Percentiles rank a stretch among this genome's conserved stretches.
phyloP scores from a whole-genome alignment of 2,329 filamentous ascomycete species.

The Ophiostoma montium region DNA sequence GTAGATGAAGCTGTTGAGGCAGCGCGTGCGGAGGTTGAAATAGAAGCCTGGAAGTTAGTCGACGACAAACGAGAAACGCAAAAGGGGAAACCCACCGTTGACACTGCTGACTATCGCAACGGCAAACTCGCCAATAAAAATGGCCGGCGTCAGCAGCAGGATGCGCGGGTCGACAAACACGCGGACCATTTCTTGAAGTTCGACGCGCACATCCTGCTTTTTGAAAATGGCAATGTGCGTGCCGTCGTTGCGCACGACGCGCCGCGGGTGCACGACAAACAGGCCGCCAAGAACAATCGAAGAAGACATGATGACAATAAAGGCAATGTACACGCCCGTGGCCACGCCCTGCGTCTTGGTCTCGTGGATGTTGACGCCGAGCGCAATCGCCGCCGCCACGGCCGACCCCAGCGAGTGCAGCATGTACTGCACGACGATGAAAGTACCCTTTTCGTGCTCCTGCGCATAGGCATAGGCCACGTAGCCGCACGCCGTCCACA shows the following conservation, averaged over 20 bases:
- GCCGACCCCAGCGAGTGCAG: background rate
- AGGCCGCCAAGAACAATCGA: slow-evolving; percentile 1
- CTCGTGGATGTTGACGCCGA: slow-evolving; percentile 2
- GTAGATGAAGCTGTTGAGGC: slow-evolving; percentile 4
- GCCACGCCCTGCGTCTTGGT: slow-evolving; percentile 1
- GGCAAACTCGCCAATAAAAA: slow-evolving; percentile 4
- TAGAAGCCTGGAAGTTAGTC: slow-evolving; percentile 4
- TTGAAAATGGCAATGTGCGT: slow-evolving; percentile 7
- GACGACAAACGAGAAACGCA: background rate
- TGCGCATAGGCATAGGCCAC: background rate
- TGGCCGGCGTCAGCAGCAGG: slow-evolving; percentile 4
- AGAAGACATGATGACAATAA: background rate
- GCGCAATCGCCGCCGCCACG: slow-evolving; percentile 1
- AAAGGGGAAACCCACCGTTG: background rate
- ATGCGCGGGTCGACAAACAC: slow-evolving; percentile 1
- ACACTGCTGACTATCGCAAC: slow-evolving; percentile 2
- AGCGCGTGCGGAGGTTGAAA: slow-evolving; percentile 7
- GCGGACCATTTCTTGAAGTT: background rate
- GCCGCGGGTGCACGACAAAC: background rate
- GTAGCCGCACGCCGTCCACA: slow-evolving; percentile 10
- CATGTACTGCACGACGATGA: background rate
- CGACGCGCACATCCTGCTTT: background rate
- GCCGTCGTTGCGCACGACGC: slow-evolving; percentile 5
- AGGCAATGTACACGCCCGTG: slow-evolving; percentile 1
- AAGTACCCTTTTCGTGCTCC: slow-evolving; percentile 6